Conservation (phyloP, 331 rosid genomes). For the Phaseolus coccineus region DNA sequence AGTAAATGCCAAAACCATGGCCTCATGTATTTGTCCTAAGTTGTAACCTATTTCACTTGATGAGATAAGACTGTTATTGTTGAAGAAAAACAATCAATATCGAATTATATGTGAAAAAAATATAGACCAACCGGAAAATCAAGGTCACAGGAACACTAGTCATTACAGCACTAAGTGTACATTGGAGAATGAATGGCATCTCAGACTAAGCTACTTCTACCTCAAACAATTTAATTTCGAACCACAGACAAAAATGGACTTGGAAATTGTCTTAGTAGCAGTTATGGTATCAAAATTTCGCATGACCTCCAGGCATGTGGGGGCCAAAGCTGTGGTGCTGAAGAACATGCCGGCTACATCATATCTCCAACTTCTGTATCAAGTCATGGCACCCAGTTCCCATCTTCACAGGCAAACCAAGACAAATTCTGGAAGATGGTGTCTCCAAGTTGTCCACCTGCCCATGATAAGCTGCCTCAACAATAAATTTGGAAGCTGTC, state of each 20-base stretch:
- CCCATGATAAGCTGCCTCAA: conserved; percentile 83
- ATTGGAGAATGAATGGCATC: background rate
- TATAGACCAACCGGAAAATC: background rate
- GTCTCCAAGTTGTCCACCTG: conserved; percentile 78
- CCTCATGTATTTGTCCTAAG: background rate
- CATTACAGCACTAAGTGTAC: background rate
- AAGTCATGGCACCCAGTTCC: conserved; percentile 90
- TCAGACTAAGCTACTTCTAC: background rate
- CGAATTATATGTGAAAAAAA: background rate
- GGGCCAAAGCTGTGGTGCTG: background rate
- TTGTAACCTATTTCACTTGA: background rate
- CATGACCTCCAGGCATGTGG: background rate
- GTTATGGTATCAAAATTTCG: conserved; percentile 50
- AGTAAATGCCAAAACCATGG: background rate
- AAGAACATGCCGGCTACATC: conserved; percentile 30
- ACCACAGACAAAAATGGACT: background rate
- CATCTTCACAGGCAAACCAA: conserved; percentile 84
- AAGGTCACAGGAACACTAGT: background rate
- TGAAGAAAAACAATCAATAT: background rate
- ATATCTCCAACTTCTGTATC: conserved; percentile 68
- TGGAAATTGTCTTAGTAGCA: background rate
- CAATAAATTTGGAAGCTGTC: conserved; percentile 86
- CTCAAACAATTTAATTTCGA: conserved; percentile 10
- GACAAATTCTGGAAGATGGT: conserved; percentile 90
- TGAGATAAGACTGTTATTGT: background rate